Evolutionary conservation across 129 eudicot genomes (phyloP).

Genomic region (Apium graveolens): DNA sequence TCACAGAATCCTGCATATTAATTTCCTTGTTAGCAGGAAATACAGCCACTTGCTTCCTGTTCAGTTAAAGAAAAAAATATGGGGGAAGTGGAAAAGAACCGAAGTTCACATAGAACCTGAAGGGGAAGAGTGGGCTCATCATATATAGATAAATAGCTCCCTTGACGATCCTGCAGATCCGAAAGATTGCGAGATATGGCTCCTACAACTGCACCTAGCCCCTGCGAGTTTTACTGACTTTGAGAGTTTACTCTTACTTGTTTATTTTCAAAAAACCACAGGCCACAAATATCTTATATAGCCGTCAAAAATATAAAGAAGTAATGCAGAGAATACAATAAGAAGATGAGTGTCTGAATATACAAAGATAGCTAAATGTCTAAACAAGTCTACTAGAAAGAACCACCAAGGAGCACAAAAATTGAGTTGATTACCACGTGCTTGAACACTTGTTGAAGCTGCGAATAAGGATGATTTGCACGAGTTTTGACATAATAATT

Average conservation of each 20-base stretch:
- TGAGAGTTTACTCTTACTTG: neutral
- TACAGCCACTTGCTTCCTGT: neutral
- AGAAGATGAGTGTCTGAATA: neutral
- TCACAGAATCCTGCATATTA: constrained; percentile 72
- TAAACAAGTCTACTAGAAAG: neutral
- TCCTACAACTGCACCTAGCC: constrained; percentile 96
- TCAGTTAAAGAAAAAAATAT: neutral
- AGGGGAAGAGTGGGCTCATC: constrained; percentile 86
- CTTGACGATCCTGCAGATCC: constrained; percentile 90
- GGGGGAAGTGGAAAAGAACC: too few relatives aligned
- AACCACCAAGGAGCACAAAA: neutral
- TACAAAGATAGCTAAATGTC: neutral
- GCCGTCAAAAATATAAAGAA: neutral
- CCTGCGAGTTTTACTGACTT: constrained; percentile 38
- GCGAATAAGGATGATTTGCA: constrained; percentile 96
- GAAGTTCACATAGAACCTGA: constrained; percentile 37
- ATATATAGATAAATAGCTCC: constrained; percentile 92
- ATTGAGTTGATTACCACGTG: constrained; percentile 64
- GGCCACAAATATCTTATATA: neutral
- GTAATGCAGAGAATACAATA: neutral
- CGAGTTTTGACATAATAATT: constrained; percentile 93
- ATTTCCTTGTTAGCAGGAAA: constrained; percentile 10
- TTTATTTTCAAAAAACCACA: neutral
- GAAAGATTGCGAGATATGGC: constrained; percentile 89
- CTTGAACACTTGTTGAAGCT: constrained; percentile 91